Conservation (phyloP, 139 green algal species). For the Closterium sp. region DNA sequence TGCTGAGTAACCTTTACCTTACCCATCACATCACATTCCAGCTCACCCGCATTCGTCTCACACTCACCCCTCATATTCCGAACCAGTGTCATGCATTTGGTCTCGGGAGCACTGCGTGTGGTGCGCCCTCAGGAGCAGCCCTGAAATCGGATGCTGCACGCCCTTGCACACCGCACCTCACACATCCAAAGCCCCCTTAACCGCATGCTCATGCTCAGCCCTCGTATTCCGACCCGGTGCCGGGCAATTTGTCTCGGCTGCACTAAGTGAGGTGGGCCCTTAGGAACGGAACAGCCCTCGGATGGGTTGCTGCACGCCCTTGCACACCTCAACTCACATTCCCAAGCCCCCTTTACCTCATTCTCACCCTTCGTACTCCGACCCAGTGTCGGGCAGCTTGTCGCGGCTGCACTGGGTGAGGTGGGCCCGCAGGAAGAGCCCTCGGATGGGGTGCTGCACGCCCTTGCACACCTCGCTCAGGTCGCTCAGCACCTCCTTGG, state of each 20-base stretch:
- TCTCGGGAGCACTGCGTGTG: constrained; percentile 68
- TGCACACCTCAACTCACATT: no score
- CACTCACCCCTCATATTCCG: constrained; percentile 65
- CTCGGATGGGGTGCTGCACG: constrained; percentile 94
- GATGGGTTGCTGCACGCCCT: constrained; percentile 93
- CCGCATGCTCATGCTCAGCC: constrained; percentile 21
- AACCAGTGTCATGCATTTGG: constrained; percentile 73
- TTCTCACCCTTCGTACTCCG: constrained; percentile 65
- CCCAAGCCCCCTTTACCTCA: no score
- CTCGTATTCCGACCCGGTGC: constrained; percentile 71
- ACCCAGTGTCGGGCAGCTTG: constrained; percentile 74
- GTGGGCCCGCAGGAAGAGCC: constrained; percentile 93
- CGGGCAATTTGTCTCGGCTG: constrained; percentile 66
- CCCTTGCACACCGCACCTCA: constrained; percentile 96
- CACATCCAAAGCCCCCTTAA: constrained; percentile 55
- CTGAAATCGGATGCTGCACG: constrained; percentile 93
- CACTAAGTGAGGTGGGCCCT: constrained; percentile 81
- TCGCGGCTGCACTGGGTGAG: constrained; percentile 68
- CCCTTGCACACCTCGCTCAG: constrained; percentile 95
- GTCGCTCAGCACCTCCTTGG: constrained; percentile 87
- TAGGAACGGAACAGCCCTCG: constrained; percentile 95
- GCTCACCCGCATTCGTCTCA: no score
- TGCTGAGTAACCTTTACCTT: no score
- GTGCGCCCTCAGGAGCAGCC: constrained; percentile 93
- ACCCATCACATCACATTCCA: no score